phyloP scores from a whole-genome alignment of 768 basidiomycete species.

The Amanita pallidorosea region DNA sequence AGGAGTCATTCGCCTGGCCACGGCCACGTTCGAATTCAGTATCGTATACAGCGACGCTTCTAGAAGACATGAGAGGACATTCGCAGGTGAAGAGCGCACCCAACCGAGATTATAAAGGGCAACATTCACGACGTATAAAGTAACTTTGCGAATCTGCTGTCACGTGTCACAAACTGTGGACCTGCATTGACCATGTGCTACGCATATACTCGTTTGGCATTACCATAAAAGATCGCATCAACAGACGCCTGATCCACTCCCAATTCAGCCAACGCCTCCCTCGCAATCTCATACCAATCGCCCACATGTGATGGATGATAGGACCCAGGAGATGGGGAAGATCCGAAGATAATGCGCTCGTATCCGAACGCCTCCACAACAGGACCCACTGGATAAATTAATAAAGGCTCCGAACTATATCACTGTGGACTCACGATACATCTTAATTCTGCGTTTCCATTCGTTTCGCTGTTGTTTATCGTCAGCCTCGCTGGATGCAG shows the following conservation, averaged over 20 bases:
- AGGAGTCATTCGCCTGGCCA: conserved; percentile 27
- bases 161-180: conserved; percentile 1
- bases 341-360: conserved; percentile 75
- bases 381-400: conserved; percentile 48
- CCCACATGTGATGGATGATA: conserved; percentile 38
- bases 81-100: background rate
- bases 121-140: too few species aligned
- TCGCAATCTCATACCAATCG: conserved; percentile 76
- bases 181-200: conserved; percentile 1
- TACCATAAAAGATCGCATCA: conserved; percentile 58
- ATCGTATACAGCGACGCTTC: background rate
- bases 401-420: conserved; percentile 1
- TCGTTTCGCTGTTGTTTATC: conserved; percentile 44
- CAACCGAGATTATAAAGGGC: too few species aligned
- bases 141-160: background rate
- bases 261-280: conserved; percentile 70
- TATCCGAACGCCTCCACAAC: conserved; percentile 81
- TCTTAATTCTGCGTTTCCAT: conserved; percentile 67
- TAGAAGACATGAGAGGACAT: conserved; percentile 2
- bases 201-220: conserved; percentile 38
- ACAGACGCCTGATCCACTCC: conserved; percentile 69
- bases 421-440: conserved; percentile 57
- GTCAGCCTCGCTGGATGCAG: conserved; percentile 25
- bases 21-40: conserved; percentile 24
- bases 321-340: conserved; percentile 50